A percentile compares a stretch with the other conserved stretches of the same genome.
Evolutionary conservation across 2,329 filamentous ascomycete genomes (phyloP).

Genomic region (Pestalotiopsis sp.): DNA sequence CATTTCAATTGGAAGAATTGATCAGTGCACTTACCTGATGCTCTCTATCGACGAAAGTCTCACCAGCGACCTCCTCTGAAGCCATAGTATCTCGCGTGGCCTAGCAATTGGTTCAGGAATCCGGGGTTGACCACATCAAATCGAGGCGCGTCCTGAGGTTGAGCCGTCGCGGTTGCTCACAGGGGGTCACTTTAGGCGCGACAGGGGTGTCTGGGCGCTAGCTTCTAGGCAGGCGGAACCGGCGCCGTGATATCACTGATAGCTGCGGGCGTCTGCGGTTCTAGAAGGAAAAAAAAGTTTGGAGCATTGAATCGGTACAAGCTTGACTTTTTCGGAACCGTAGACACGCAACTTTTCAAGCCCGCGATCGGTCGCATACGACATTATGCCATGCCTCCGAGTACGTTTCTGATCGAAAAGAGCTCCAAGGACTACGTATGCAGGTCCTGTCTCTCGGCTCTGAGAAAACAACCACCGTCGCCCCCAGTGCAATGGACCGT

Average conservation of each 20-base stretch:
- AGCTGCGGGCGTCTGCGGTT: background rate
- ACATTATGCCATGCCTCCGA: conserved; percentile 29
- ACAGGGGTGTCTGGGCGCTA: conserved; percentile 5
- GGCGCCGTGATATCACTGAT: conserved; percentile 15
- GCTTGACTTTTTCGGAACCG: conserved; percentile 12
- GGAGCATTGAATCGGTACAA: conserved; percentile 13
- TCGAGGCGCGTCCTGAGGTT: conserved; percentile 7
- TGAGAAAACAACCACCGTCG: conserved; percentile 24
- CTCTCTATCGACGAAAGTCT: conserved; percentile 31
- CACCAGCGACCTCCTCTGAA: conserved; percentile 20
- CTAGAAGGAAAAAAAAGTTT: conserved; percentile 13
- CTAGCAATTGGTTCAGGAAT: background rate
- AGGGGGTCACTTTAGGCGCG: background rate
- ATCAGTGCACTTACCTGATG: conserved; percentile 27
- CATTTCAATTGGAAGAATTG: background rate
- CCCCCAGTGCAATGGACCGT: conserved; percentile 25
- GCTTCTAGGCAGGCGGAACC: background rate
- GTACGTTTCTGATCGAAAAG: conserved; percentile 25
- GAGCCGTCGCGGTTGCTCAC: background rate
- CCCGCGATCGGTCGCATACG: background rate
- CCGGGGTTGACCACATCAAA: background rate
- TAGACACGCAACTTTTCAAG: conserved; percentile 3
- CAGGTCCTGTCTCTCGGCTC: conserved; percentile 29
- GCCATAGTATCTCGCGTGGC: conserved; percentile 25
- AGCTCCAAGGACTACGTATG: conserved; percentile 31